phyloP scores from a whole-genome alignment of 345 rosid genomes.

The Eucalyptus fibrosa region DNA sequence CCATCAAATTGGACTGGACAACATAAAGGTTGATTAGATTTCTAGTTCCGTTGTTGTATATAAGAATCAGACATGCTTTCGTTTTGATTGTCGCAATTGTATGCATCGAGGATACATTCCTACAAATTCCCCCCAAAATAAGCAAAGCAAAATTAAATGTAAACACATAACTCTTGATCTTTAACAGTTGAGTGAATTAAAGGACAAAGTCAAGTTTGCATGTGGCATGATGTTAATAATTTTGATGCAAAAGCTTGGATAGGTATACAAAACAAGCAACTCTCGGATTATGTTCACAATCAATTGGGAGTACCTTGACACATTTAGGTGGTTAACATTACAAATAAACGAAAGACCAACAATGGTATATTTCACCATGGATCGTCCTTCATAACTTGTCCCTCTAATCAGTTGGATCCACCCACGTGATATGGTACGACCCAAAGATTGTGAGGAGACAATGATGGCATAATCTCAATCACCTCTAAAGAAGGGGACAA shows the following conservation, averaged over 20 bases:
- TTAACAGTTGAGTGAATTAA: accelerated
- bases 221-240: accelerated
- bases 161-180: not conserved
- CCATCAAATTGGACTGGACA: not conserved
- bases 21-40: not conserved
- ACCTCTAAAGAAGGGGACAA: not conserved
- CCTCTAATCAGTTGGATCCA: not conserved
- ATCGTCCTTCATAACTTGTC: not conserved
- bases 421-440: not conserved
- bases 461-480: not conserved
- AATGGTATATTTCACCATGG: not conserved
- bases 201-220: not conserved
- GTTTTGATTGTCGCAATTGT: accelerated
- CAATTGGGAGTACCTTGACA: not conserved
- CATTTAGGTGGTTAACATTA: not conserved
- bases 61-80: not conserved
- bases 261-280: not conserved
- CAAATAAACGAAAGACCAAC: not conserved
- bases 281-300: not conserved
- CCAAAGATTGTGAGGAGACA: not conserved
- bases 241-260: not conserved
- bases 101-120: not conserved
- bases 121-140: not conserved
- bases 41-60: not conserved
- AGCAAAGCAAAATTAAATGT: not conserved